These are phyloP conservation scores for Pilasporangium apinafurcum DNA, from an alignment of 352 stramenopile species.

Conservation along the genomic window DNA sequence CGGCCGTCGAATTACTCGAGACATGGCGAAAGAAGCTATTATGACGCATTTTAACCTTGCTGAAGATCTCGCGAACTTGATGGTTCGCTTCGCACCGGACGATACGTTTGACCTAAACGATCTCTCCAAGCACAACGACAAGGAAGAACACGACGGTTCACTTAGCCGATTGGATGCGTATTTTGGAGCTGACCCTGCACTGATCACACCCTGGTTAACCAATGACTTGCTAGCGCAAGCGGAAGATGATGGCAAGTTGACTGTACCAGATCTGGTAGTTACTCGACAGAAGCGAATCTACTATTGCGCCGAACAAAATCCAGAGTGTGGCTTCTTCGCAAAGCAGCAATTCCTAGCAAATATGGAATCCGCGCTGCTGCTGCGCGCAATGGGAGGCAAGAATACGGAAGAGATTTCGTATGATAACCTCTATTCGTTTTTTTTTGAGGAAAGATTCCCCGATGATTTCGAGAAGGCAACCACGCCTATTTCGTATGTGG, in stretches of 20 bases:
- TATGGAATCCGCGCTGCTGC: constrained; percentile 23
- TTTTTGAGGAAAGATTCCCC: constrained; percentile 27
- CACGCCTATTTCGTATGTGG: constrained; percentile 10
- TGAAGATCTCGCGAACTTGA: constrained; percentile 16
- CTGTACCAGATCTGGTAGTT: constrained; percentile 17
- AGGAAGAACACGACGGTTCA: constrained; percentile 39
- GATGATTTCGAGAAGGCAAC: constrained; percentile 13
- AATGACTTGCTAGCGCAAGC: constrained; percentile 19
- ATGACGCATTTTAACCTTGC: constrained; percentile 42
- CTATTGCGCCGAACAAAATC: constrained; percentile 21
- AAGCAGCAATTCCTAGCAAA: constrained; percentile 24
- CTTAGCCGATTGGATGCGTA: constrained; percentile 44
- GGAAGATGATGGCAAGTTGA: constrained; percentile 13
- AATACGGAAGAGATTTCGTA: constrained; percentile 19
- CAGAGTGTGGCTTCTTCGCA: constrained; percentile 20
- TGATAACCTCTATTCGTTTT: constrained; percentile 19
- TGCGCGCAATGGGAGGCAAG: constrained; percentile 23
- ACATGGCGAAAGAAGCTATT: constrained; percentile 24
- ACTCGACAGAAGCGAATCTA: constrained; percentile 23
- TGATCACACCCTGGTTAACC: constrained; percentile 19
- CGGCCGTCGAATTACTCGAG: constrained; percentile 37
- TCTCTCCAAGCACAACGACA: constrained; percentile 34
- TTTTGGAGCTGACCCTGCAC: constrained; percentile 21
- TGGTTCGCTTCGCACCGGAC: constrained; percentile 20
- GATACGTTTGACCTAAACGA: constrained; percentile 36